These are phyloP conservation scores for Berberis vulgaris DNA, from an alignment of 164 flowering plant species.

Conservation along the genomic window DNA sequence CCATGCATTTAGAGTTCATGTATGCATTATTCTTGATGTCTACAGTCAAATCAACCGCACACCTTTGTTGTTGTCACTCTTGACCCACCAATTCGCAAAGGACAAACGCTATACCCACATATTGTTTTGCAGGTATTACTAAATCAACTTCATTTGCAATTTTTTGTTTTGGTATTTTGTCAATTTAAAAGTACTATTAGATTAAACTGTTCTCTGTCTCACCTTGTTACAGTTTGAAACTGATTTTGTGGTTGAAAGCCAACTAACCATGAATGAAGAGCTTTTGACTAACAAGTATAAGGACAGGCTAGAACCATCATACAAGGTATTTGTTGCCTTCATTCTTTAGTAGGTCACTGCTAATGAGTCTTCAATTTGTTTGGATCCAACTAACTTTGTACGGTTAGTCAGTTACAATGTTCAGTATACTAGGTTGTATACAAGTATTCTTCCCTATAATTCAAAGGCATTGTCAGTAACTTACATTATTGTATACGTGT, in stretches of 20 bases:
- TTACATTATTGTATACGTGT: neutral
- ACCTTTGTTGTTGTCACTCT: conserved; percentile 88
- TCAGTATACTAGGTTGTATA: neutral
- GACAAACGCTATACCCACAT: conserved; percentile 97
- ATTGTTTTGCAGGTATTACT: conserved; percentile 84
- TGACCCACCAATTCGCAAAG: conserved; percentile 97
- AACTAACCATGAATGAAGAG: conserved; percentile 61
- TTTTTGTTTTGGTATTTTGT: neutral
- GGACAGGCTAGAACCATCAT: conserved; percentile 68
- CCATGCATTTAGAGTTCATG: neutral
- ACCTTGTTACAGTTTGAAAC: conserved; percentile 73
- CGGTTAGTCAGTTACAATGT: neutral
- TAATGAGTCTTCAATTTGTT: no score
- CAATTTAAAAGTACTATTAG: neutral
- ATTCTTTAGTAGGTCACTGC: neutral
- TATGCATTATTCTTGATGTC: conserved; percentile 10
- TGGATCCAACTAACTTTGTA: no score
- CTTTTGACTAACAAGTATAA: conserved; percentile 69
- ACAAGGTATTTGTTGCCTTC: conserved; percentile 49
- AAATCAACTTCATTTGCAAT: neutral
- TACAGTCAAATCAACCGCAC: conserved; percentile 91
- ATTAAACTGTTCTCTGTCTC: neutral
- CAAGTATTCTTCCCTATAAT: neutral
- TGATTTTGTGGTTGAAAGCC: conserved; percentile 60
- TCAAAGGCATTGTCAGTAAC: neutral